Evolutionary conservation across 2,329 filamentous ascomycete genomes (phyloP), one percentile per base, ranked within the genome.

Genomic region (Penicillium sp.): DNA sequence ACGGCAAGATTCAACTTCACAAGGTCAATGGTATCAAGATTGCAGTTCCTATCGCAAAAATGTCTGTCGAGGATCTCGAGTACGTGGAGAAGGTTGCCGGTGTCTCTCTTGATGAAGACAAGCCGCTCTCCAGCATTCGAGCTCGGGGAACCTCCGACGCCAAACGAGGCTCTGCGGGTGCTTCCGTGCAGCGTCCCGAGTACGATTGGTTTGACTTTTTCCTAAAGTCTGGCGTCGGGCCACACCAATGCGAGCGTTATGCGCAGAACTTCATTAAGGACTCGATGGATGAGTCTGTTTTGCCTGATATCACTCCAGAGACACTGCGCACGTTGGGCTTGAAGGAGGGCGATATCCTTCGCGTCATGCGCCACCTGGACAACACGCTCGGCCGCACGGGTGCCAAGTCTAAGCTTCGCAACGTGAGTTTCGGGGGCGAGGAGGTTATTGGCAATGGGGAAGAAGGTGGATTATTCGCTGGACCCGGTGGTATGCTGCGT

Each of bases 121-220:
- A 96, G 78, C 94, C 94, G 13, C 81, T 97, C 52, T 93, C 92
- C 6, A 92, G 95, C 68, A 89, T 97, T 71, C 85, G 67, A 63
- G 65, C 64, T 61, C 73, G 70, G 53, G 71, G 67, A 45, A 73
- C 71, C 46, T 65, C 70, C 46, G 72, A 75, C 10, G 65, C 66
- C 61, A 79, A 82, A 28, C 81, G 75, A 40, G 59, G 66, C 26
- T 61, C 65, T n/a, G 70, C 78, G 28, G 79, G 76, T 57, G 74
- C 73, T 54, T 71, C 74, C 59, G 73, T 76, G 63, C 79, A 79
- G 57, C 71, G 69, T 48, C 71, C 72, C 10, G 89, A 95, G 52
- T 96, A 98, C 75, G 95, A 99, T 75, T 99, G 95, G 95, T 99
- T 99, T 72, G 93, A 97, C 74, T 98, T 99, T 80, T 99, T 99